Evolutionary conservation across 352 stramenopile species (phyloP).

Genomic region (Pythium utonaiense): DNA sequence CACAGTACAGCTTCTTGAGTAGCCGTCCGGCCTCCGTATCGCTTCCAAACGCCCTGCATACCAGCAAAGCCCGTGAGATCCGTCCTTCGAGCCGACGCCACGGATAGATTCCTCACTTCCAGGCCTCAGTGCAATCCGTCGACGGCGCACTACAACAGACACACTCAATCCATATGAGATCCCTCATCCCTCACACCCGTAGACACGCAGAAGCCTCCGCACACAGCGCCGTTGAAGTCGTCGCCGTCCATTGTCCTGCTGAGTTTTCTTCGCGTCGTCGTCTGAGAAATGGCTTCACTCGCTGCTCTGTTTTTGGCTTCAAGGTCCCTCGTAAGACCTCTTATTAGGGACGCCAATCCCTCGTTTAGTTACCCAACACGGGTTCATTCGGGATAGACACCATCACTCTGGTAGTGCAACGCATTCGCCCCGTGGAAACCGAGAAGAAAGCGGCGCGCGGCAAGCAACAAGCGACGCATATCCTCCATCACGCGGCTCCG

Average conservation of each 20-base stretch:
- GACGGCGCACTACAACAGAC: background rate
- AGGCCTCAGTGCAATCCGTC: slow-evolving; percentile 27
- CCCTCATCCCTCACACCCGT: background rate
- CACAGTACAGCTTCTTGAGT: slow-evolving; percentile 75
- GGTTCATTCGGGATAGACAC: background rate
- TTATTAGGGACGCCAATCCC: background rate
- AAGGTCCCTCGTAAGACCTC: background rate
- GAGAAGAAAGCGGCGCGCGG: slow-evolving; percentile 1
- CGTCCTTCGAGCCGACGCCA: background rate
- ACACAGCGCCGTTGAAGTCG: background rate
- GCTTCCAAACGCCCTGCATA: slow-evolving; percentile 55
- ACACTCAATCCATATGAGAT: background rate
- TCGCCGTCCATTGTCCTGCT: background rate
- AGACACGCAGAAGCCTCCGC: background rate
- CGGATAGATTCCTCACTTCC: slow-evolving; percentile 32
- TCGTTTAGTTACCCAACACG: background rate
- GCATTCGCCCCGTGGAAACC: slow-evolving; percentile 3
- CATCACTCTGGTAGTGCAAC: slow-evolving; percentile 11
- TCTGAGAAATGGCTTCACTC: background rate
- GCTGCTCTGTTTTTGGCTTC: slow-evolving; percentile 1
- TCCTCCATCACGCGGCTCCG: background rate
- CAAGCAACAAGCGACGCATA: background rate
- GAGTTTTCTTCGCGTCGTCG: background rate
- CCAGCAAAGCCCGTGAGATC: background rate
- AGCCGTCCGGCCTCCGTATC: slow-evolving; percentile 71